Evolutionary conservation across 129 eudicot genomes (phyloP).

Genomic region (Glebionis coronaria): DNA sequence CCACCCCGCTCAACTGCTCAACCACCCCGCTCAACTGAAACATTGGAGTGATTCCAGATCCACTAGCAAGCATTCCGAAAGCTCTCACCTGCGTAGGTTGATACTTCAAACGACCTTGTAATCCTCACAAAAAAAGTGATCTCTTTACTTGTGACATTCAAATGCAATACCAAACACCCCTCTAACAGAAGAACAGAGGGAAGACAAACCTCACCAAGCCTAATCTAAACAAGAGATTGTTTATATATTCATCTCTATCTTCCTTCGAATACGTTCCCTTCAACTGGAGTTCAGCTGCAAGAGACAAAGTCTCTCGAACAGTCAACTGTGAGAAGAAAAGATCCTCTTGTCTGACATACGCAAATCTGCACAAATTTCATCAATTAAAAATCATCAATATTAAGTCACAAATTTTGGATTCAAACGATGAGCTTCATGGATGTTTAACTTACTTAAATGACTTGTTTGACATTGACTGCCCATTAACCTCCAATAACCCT

Average conservation of each 20-base stretch:
- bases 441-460: constrained; percentile 60
- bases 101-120: too few relatives aligned
- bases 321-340: constrained; percentile 97
- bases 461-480: constrained; percentile 56
- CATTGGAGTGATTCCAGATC: too few relatives aligned
- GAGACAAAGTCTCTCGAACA: constrained; percentile 94
- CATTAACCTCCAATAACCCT: constrained; percentile 92
- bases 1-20: too few relatives aligned
- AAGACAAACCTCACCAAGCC: constrained; percentile 86
- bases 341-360: constrained; percentile 96
- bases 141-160: too few relatives aligned
- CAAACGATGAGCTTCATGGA: neutral
- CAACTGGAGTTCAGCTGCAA: constrained; percentile 98
- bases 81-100: too few relatives aligned
- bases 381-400: neutral
- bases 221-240: constrained; percentile 65
- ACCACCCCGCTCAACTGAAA: too few relatives aligned
- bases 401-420: neutral
- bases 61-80: too few relatives aligned
- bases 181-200: too few relatives aligned
- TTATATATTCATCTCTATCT: constrained; percentile 82
- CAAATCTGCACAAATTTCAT: constrained; percentile 53
- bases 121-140: too few relatives aligned
- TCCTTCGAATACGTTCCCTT: constrained; percentile 65
- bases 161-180: too few relatives aligned